Percentiles rank a stretch among this genome's conserved stretches.
phyloP scores from a whole-genome alignment of 768 basidiomycete species.

The Tricholoma sp. region DNA sequence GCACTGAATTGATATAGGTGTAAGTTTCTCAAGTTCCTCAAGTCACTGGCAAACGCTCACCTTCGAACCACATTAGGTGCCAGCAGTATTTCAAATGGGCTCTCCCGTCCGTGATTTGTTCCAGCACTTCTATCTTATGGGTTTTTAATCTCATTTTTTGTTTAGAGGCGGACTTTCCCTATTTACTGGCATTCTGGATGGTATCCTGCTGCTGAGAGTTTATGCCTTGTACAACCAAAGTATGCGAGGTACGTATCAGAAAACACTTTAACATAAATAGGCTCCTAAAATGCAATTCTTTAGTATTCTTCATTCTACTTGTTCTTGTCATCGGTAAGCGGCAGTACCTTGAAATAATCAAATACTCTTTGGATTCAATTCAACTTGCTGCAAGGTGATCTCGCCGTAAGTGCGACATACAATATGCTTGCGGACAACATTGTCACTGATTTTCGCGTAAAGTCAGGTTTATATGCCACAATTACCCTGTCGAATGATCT shows the following conservation, averaged over 20 bases:
- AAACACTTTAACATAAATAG: not conserved
- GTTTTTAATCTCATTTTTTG: not conserved
- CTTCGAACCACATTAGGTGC: not conserved
- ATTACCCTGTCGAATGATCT: not conserved
- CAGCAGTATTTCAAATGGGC: not conserved
- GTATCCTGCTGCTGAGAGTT: not conserved
- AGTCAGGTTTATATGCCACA: not conserved
- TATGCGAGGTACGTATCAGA: not conserved
- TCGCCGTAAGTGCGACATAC: not conserved
- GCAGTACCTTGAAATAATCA: not conserved
- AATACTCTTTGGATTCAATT: not conserved
- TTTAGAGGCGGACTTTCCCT: not conserved
- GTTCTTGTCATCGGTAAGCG: not conserved
- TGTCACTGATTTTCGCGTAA: not conserved
- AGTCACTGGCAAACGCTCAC: no score
- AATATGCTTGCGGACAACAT: not conserved
- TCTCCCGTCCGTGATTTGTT: not conserved
- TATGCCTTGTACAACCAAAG: not conserved
- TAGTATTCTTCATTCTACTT: not conserved
- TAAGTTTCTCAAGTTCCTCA: not conserved
- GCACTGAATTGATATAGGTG: not conserved
- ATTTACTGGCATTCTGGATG: not conserved
- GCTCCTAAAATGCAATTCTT: not conserved
- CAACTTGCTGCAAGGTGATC: not conserved
- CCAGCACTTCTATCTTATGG: not conserved